These are phyloP conservation scores for Alternaria triticina DNA, from an alignment of 2,329 filamentous ascomycete species.

Conservation along the genomic window DNA sequence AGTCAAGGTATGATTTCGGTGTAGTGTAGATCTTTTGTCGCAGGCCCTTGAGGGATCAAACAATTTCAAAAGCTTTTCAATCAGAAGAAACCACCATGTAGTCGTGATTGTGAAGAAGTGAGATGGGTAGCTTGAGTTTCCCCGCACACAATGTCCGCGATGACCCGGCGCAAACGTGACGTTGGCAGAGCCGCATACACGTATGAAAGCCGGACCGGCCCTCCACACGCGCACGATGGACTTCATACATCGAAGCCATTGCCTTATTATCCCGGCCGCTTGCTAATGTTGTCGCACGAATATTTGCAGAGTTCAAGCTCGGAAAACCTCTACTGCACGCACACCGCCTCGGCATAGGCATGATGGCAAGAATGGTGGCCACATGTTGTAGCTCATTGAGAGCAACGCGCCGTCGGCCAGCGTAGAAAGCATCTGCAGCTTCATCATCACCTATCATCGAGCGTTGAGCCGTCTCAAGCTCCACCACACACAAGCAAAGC, in stretches of 20 bases:
- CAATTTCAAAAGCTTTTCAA: neutral
- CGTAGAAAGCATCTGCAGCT: neutral
- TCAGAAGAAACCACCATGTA: neutral
- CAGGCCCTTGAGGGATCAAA: slow-evolving; percentile 1
- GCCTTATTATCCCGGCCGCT: too few relatives aligned
- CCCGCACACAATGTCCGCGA: slow-evolving; percentile 10
- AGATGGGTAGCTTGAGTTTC: neutral
- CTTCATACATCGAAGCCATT: neutral
- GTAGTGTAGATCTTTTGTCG: slow-evolving; percentile 17
- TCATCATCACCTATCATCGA: neutral
- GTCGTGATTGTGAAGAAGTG: neutral
- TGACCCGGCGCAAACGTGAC: slow-evolving; percentile 9
- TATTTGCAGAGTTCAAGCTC: neutral
- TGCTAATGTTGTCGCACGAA: neutral
- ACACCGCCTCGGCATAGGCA: neutral
- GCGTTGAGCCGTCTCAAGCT: neutral
- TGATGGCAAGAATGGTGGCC: neutral
- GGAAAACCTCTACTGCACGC: neutral
- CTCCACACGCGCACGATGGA: neutral
- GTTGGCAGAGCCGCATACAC: neutral
- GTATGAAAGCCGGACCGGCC: neutral
- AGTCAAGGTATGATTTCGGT: slow-evolving; percentile 16
- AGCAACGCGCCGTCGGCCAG: neutral
- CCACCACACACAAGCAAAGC: neutral
- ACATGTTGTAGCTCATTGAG: neutral